phyloP scores from a whole-genome alignment of 228 moss, liverwort and hornwort genomes.

The Sphagnum magellanicum region DNA sequence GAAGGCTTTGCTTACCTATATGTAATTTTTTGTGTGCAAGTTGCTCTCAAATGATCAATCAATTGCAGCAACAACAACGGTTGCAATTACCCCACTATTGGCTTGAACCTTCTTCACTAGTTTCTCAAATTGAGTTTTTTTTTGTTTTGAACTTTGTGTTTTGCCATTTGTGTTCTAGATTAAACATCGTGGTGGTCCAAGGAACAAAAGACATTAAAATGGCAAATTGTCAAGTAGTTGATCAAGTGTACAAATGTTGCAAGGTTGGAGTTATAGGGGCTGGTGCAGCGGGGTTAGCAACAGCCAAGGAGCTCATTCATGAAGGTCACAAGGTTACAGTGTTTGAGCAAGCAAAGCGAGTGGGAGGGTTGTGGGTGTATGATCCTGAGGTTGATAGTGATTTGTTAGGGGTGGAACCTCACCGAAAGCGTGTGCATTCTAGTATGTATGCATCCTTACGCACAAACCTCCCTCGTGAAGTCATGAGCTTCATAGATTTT shows the following conservation, averaged over 20 bases:
- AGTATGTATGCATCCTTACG: constrained; percentile 37
- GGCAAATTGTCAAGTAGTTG: no score
- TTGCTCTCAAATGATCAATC: no score
- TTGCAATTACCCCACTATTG: no score
- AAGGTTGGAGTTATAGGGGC: constrained; percentile 44
- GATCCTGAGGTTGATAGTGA: constrained; percentile 26
- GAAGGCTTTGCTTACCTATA: no score
- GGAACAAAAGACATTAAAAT: no score
- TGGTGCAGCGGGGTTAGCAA: constrained; percentile 38
- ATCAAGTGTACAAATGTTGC: background rate
- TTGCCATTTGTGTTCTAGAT: no score
- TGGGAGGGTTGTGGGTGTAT: constrained; percentile 41
- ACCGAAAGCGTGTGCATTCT: constrained; percentile 23
- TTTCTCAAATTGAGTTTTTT: no score
- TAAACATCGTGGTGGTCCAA: no score
- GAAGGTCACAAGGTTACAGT: constrained; percentile 31
- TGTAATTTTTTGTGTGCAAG: no score
- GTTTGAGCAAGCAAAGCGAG: constrained; percentile 18
- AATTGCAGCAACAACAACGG: no score
- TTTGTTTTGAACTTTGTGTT: no score
- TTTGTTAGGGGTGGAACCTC: constrained; percentile 18
- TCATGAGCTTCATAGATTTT: constrained; percentile 37
- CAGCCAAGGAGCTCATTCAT: constrained; percentile 25
- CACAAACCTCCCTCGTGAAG: constrained; percentile 35
- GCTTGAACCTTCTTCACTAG: no score